Evolutionary conservation across 345 rosid genomes (phyloP).

Genomic region (Balakata baccata): DNA sequence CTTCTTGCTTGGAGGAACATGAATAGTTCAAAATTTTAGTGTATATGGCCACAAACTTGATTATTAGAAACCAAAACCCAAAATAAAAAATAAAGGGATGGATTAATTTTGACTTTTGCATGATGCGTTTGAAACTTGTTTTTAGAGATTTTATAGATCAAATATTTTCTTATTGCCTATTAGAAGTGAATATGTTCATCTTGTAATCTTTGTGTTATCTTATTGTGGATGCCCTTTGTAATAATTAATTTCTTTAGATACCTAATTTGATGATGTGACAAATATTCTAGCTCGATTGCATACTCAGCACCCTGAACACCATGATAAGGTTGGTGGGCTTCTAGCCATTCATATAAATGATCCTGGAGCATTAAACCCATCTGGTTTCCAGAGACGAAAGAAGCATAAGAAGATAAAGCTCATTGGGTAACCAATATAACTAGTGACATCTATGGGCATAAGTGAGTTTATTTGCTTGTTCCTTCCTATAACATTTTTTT

Average conservation of each 20-base stretch:
- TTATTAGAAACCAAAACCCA: background rate
- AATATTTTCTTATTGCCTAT: background rate
- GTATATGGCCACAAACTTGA: background rate
- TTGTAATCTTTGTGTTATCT: background rate
- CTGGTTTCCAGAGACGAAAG: slow-evolving; percentile 98
- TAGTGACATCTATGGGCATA: slow-evolving; percentile 96
- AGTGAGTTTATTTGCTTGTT: slow-evolving; percentile 38
- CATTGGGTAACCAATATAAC: slow-evolving; percentile 96
- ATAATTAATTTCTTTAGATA: slow-evolving; percentile 62
- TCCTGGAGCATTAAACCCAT: slow-evolving; percentile 78
- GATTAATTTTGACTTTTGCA: background rate
- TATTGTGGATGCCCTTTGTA: background rate
- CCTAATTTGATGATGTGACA: slow-evolving; percentile 87
- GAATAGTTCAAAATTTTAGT: slow-evolving; percentile 7
- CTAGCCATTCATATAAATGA: slow-evolving; percentile 96
- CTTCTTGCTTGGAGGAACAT: background rate
- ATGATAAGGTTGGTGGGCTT: slow-evolving; percentile 98
- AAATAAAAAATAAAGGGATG: background rate
- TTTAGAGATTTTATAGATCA: background rate
- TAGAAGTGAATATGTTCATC: slow-evolving; percentile 1
- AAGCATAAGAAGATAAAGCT: slow-evolving; percentile 81
- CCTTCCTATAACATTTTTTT: background rate
- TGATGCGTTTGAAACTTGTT: background rate
- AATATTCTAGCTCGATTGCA: slow-evolving; percentile 80
- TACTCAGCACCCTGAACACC: slow-evolving; percentile 70